These are phyloP conservation scores for Macadamia tetraphylla DNA, from an alignment of 164 flowering plant genomes.

Conservation along the genomic window DNA sequence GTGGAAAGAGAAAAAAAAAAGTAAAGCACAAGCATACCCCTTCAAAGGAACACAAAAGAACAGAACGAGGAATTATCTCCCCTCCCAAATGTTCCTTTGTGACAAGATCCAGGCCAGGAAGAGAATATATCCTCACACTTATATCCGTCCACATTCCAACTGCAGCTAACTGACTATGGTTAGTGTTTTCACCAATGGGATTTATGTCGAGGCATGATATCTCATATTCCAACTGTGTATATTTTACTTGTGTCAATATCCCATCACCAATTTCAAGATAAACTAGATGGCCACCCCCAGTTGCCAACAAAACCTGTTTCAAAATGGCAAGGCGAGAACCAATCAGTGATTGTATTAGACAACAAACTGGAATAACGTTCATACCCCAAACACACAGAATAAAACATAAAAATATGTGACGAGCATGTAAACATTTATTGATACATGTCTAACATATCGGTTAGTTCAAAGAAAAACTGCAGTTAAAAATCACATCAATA, in stretches of 20 bases:
- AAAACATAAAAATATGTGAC: too few relatives aligned
- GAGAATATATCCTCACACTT: conserved; percentile 80
- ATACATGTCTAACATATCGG: not conserved
- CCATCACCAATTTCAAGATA: conserved; percentile 89
- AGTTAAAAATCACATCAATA: not conserved
- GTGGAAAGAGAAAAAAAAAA: not conserved
- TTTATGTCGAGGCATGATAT: conserved; percentile 95
- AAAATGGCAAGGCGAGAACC: not conserved
- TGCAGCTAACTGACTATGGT: conserved; percentile 75
- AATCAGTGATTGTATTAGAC: not conserved
- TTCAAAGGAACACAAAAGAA: conserved; percentile 93
- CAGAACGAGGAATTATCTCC: conserved; percentile 97
- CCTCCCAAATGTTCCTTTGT: conserved; percentile 90
- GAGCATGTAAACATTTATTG: not conserved
- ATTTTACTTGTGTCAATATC: conserved; percentile 50
- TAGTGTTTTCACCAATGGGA: conserved; percentile 80
- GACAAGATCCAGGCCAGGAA: conserved; percentile 72
- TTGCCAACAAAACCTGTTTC: conserved; percentile 82
- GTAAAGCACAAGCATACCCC: conserved; percentile 58
- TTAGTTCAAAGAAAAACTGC: not conserved
- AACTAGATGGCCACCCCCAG: conserved; percentile 87
- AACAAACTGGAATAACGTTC: not conserved
- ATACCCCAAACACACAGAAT: too few relatives aligned
- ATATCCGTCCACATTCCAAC: conserved; percentile 99
- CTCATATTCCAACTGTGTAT: conserved; percentile 75